Conservation (phyloP, 2,329 filamentous ascomycete species). For the Penicillium sp. region DNA sequence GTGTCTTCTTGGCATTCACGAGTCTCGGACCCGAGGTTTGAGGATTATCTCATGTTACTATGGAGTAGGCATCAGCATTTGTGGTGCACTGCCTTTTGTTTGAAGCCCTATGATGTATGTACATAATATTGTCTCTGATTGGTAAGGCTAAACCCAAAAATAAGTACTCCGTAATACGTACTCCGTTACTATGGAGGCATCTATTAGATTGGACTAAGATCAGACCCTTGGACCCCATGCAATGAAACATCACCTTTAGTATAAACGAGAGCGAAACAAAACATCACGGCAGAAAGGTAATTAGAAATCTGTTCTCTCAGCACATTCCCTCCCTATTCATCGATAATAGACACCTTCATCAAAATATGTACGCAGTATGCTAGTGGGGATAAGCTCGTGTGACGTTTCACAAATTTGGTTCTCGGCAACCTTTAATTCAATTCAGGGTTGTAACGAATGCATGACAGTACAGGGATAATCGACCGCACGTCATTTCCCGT, state of each 20-base stretch:
- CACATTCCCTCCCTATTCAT: constrained; percentile 16
- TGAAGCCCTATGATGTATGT: neutral
- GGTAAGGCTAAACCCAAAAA: neutral
- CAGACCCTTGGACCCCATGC: neutral
- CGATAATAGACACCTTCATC: constrained; percentile 29
- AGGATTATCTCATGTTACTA: too few species aligned
- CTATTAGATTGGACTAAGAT: neutral
- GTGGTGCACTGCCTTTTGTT: neutral
- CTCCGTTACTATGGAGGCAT: too few species aligned
- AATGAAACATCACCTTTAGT: constrained; percentile 5
- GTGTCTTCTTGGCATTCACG: constrained; percentile 16
- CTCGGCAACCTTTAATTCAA: constrained; percentile 33
- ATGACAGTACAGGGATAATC: constrained; percentile 25
- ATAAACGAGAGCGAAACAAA: neutral
- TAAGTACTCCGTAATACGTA: too few species aligned
- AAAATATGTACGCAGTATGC: constrained; percentile 14
- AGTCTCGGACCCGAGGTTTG: constrained; percentile 9
- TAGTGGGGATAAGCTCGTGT: constrained; percentile 40
- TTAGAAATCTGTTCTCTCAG: neutral
- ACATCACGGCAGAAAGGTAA: neutral
- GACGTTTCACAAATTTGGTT: constrained; percentile 33
- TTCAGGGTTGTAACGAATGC: constrained; percentile 29
- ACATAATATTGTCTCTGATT: neutral
- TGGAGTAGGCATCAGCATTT: constrained; percentile 13
- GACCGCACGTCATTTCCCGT: neutral